Conservation (phyloP, 1,284 basidiomycete genomes). For the Ustilago trichophora region DNA sequence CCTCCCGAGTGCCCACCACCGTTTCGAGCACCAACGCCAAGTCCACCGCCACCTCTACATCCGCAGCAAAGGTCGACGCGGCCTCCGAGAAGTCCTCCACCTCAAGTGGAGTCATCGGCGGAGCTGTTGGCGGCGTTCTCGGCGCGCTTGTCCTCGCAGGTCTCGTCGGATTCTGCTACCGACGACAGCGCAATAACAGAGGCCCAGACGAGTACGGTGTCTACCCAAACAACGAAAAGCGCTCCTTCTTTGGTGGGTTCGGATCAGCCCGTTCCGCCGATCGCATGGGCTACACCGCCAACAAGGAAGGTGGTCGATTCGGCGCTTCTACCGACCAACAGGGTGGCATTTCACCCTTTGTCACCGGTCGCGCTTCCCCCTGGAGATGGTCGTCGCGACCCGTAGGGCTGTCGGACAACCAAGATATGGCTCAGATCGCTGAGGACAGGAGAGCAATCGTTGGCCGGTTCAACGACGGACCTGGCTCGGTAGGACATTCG, state of each 20-base stretch:
- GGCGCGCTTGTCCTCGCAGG: constrained; percentile 20
- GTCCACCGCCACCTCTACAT: constrained; percentile 1
- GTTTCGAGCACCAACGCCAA: constrained; percentile 3
- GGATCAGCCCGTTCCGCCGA: constrained; percentile 18
- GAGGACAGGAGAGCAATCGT: constrained; percentile 18
- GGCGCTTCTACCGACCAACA: constrained; percentile 28
- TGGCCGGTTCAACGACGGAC: constrained; percentile 14
- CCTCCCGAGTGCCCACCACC: constrained; percentile 1
- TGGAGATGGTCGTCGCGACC: constrained; percentile 23
- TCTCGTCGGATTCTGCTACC: constrained; percentile 10
- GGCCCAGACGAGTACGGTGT: constrained; percentile 43
- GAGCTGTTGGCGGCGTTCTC: constrained; percentile 22
- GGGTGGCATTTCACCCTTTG: constrained; percentile 41
- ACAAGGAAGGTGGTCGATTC: constrained; percentile 1
- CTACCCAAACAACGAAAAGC: constrained; percentile 23
- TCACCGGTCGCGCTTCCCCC: constrained; percentile 21
- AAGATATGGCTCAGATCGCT: constrained; percentile 4
- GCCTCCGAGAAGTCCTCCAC: neutral
- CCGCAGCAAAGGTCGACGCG: constrained; percentile 15
- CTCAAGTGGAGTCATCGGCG: constrained; percentile 26
- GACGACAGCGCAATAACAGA: constrained; percentile 4
- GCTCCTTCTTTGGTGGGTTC: constrained; percentile 22
- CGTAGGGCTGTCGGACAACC: constrained; percentile 9
- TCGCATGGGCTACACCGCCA: constrained; percentile 2
- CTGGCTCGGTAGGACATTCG: constrained; percentile 22